Conservation (phyloP, 2,329 filamentous ascomycete genomes). For the Fusarium concolor region DNA sequence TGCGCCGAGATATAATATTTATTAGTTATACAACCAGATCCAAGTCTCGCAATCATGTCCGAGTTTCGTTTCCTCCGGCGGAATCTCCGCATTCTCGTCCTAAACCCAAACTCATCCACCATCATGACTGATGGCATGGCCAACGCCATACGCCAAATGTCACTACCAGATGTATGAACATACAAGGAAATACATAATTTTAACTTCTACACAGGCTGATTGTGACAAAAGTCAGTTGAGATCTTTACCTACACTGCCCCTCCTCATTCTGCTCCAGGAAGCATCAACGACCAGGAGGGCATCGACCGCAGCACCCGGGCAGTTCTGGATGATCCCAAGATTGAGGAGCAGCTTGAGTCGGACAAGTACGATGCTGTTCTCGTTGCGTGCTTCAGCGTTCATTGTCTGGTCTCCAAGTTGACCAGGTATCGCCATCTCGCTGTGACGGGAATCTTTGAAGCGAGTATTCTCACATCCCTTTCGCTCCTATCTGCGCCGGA, state of each 20-base stretch:
- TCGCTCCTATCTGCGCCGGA: conserved; percentile 55
- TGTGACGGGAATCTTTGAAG: conserved; percentile 83
- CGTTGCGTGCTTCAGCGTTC: conserved; percentile 88
- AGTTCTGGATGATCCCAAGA: conserved; percentile 67
- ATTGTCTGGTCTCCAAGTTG: conserved; percentile 77
- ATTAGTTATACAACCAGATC: neutral
- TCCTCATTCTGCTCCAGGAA: conserved; percentile 70
- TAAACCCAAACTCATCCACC: conserved; percentile 83
- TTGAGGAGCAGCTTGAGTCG: conserved; percentile 50
- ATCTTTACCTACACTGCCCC: conserved; percentile 73
- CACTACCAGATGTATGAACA: conserved; percentile 45
- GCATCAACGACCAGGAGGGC: conserved; percentile 82
- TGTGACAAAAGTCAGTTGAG: conserved; percentile 55
- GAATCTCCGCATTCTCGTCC: conserved; percentile 67
- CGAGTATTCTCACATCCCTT: conserved; percentile 75
- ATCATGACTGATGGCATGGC: conserved; percentile 77
- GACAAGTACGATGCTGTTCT: conserved; percentile 78
- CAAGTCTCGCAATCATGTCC: conserved; percentile 40
- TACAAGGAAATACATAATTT: neutral
- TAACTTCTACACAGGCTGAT: conserved; percentile 29
- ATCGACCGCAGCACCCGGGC: conserved; percentile 71
- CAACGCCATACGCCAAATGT: conserved; percentile 58
- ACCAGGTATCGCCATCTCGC: conserved; percentile 49
- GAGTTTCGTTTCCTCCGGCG: conserved; percentile 31
- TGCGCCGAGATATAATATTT: neutral